phyloP scores from a whole-genome alignment of 192 early-diverging fungal species.

The Phycomyces nitens region DNA sequence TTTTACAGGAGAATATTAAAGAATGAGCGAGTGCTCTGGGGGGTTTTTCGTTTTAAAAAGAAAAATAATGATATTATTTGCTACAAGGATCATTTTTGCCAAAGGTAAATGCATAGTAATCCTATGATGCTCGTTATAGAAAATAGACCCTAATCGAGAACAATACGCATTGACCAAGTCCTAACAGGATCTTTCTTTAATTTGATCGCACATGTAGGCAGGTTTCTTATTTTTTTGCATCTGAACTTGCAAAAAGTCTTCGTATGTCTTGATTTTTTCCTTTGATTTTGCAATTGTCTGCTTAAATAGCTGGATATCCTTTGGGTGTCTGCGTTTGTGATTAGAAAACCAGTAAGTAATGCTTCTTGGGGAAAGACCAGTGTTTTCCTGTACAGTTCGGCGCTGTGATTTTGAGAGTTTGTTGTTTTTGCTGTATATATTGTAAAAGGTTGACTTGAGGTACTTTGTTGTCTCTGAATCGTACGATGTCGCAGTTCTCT shows the following conservation, averaged over 20 bases:
- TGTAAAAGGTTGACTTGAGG: conserved; percentile 22
- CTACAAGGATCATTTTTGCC: too few relatives aligned
- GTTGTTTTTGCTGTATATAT: conserved; percentile 17
- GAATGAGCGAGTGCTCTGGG: too few relatives aligned
- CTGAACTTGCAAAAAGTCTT: neutral
- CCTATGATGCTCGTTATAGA: too few relatives aligned
- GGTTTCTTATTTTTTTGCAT: neutral
- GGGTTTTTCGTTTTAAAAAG: too few relatives aligned
- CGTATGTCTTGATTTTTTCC: neutral
- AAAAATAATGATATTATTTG: too few relatives aligned
- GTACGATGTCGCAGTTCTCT: conserved; percentile 16
- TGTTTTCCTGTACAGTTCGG: conserved; percentile 6
- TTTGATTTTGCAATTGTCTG: neutral
- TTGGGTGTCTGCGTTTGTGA: conserved; percentile 22
- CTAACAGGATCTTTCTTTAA: neutral
- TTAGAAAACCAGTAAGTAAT: conserved; percentile 39
- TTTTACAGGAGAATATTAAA: too few relatives aligned
- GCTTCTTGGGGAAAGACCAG: conserved; percentile 25
- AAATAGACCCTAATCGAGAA: too few relatives aligned
- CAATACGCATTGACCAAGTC: too few relatives aligned
- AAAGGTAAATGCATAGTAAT: too few relatives aligned
- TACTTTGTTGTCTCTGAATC: conserved; percentile 9
- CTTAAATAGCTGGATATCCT: neutral
- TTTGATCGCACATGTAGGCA: neutral
- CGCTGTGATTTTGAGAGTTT: conserved; percentile 25